Evolutionary conservation across 2,329 filamentous ascomycete genomes (phyloP).

Genomic region (Colletotrichum phormii): DNA sequence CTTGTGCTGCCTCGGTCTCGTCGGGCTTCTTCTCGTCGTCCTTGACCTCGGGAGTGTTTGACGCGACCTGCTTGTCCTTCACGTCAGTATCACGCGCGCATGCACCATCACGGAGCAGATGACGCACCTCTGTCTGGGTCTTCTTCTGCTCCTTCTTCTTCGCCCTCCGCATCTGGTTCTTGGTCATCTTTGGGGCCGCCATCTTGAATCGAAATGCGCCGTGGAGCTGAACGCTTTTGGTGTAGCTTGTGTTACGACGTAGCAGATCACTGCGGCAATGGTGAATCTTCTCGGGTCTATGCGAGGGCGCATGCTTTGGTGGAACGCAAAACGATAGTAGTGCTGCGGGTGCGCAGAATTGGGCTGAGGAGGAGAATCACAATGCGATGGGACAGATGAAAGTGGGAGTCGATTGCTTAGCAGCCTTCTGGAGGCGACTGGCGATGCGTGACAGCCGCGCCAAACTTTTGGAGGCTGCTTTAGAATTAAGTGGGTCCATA

Average conservation of each 20-base stretch:
- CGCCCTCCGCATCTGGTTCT: conserved; percentile 92
- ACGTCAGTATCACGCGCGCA: conserved; percentile 9
- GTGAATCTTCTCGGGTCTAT: conserved; percentile 52
- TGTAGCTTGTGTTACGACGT: conserved; percentile 48
- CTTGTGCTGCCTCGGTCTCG: conserved; percentile 38
- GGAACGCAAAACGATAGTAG: conserved; percentile 9
- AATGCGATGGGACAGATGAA: conserved; percentile 3
- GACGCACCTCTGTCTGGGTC: conserved; percentile 64
- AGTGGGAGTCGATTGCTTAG: neutral
- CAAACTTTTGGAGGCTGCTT: conserved; percentile 37
- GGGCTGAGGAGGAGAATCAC: neutral
- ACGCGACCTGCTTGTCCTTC: conserved; percentile 5
- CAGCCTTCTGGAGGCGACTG: conserved; percentile 25
- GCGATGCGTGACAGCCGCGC: conserved; percentile 30
- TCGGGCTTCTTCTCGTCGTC: conserved; percentile 44
- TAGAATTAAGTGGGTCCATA: conserved; percentile 19
- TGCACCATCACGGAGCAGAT: too few relatives aligned
- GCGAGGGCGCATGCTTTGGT: conserved; percentile 33
- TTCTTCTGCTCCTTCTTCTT: conserved; percentile 95
- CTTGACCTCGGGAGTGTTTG: conserved; percentile 38
- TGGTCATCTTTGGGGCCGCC: conserved; percentile 81
- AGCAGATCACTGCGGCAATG: conserved; percentile 48
- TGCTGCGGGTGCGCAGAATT: neutral
- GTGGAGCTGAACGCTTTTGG: conserved; percentile 32
- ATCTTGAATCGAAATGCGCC: conserved; percentile 55